Base-by-base conservation (phyloP, 202 grass and related monocot species). In the Cymbopogon flexuosus region DNA sequence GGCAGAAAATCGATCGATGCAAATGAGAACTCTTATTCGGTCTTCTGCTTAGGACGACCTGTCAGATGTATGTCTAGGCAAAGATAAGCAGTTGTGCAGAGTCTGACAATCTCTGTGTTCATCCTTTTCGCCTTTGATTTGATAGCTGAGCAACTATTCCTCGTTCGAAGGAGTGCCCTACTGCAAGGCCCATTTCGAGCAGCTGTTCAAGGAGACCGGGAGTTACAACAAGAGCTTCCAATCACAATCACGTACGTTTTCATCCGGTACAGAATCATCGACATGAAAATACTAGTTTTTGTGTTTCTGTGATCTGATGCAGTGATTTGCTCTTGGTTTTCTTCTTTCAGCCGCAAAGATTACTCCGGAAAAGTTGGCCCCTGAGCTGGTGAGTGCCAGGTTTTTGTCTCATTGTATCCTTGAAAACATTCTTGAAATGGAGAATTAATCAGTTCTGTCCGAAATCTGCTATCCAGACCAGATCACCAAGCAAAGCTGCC, bases 101-200 rank as follows among this genome's bases (percentile, higher is more conserved):
- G 1, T 35, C 31, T 85, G 63, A 86, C 36, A 5, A 10, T 34
- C 59, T 34, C 3, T 3, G 0, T 85, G 10, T 52, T n/a, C 30
- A 9, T 70, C 21, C 69, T 57, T 64, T 79, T 79, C 37, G 54
- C 11, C 61, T 75, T 52, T 46, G 19, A 24, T 75, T 52, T 46
- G 19, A 24, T 72, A 99, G 92, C 71, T 88, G 51, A 86, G 87
- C 81, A 96, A 87, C 70, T 96, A 88, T 82, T 99, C 92, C 73
- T 96, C 96, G n/a, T 77, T 96, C 11, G 92, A 93, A 62, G 90
- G 96, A 14, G 90, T 90, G 33, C 88, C 91, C 2, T 99, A 99
- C 78, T 99, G 96, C 83, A 99, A 96, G 77, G 75, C 96, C 77
- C 96, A 99, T 88, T 99, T 91, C 83, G 86, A 94, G 67, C 92